Base-by-base conservation (phyloP, 371 early-diverging fungal genomes). In the Lichtheimia ornata region DNA sequence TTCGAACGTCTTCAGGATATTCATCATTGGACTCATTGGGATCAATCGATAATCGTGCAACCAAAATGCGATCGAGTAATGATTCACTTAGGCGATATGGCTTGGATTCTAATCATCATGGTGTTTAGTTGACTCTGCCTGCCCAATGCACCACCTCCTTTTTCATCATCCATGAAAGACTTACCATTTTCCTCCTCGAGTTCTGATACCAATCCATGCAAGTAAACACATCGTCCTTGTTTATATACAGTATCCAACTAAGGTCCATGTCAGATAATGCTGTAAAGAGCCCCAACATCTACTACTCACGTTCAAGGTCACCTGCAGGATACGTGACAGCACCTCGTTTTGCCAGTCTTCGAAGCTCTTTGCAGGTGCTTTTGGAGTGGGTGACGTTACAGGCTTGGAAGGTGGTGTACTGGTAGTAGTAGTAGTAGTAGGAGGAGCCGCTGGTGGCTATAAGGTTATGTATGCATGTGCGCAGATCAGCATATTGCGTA, bases 291-390 rank as follows among this genome's bases (percentile, higher is more conserved):
- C 15, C 13, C 13, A 11, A 3, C 52, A 5, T 59, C 11, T 12
- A 14, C n/a, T 5, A 61, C 85, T 70, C 77, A 91, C 94, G 63
- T 89, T 76, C 55, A 96, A 74, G 3, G 93, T 91, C n/a, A 93
- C 90, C 45, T 84, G 79, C 42, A 96, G 81, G n/a, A 96, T 82
- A 57, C 84, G 87, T 15, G 91, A 88, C 15, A 93, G 70, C 0
- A 91, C 91, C 49, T 88, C 88, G 64, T 92, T 88, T 66, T 92
- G 91, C 97, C 97, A 95, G 41, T 91, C 89, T 18, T 88, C 91
- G 64, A 91, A 85, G n/a, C 85, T 73, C 65, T 86, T 83, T 22
- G 76, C 76, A 6, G 88, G 74, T 58, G 59, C 63, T 3, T 64
- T 35, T 6, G 35, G 6, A 35, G 11, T 35, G 11, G 35, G 35